phyloP scores from a whole-genome alignment of 106 monocot genomes.

The Dendrobium officinale region DNA sequence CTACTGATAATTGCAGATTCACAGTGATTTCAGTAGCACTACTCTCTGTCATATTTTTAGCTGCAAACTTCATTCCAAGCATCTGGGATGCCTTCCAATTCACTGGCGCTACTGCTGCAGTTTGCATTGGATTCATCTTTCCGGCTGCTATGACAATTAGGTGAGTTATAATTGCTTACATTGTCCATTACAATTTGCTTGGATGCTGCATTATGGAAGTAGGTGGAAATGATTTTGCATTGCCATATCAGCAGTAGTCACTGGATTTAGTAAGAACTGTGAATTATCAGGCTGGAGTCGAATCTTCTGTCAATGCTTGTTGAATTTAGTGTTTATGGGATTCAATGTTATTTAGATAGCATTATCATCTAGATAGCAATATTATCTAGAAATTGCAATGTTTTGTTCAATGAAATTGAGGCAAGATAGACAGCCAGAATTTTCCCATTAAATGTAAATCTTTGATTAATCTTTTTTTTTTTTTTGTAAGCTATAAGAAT shows the following conservation, averaged over 20 bases:
- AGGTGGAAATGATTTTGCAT: not conserved
- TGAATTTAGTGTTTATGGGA: not conserved
- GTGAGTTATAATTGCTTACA: conserved; percentile 20
- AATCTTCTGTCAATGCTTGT: not conserved
- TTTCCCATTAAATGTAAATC: no score
- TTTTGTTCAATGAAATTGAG: no score
- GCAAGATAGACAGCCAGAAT: no score
- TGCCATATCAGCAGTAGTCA: not conserved
- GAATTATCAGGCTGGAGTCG: not conserved
- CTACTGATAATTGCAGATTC: conserved; percentile 60
- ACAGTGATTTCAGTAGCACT: conserved; percentile 33
- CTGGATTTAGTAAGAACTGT: not conserved
- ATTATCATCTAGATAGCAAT: no score
- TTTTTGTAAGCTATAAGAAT: no score
- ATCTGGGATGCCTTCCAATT: conserved; percentile 99
- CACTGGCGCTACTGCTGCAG: conserved; percentile 91
- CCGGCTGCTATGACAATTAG: conserved; percentile 72
- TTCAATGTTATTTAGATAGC: not conserved
- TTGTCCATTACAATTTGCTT: not conserved
- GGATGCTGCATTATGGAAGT: not conserved
- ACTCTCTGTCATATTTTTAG: conserved; percentile 48
- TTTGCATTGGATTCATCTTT: conserved; percentile 85
- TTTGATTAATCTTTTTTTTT: no score
- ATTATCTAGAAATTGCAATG: no score
- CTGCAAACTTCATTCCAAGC: conserved; percentile 81